phyloP scores from a whole-genome alignment of 352 stramenopile species.

The Phytophthora multivora region DNA sequence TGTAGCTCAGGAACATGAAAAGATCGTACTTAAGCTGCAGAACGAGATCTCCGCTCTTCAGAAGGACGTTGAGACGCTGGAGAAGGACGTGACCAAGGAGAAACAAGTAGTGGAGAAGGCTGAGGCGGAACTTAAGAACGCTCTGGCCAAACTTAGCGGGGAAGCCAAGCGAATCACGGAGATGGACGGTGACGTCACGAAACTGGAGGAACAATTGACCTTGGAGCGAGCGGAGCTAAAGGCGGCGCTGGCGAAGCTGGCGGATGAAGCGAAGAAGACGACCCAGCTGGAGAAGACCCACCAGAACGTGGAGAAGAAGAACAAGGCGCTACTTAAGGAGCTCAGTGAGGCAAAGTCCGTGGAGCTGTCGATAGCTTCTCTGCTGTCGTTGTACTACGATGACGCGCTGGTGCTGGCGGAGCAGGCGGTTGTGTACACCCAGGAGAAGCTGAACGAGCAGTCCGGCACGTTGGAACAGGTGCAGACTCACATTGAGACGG shows the following conservation, averaged over 20 bases:
- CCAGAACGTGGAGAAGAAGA: constrained; percentile 56
- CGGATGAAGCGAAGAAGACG: constrained; percentile 34
- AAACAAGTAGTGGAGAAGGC: constrained; percentile 21
- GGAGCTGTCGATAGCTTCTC: constrained; percentile 63
- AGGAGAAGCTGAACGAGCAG: constrained; percentile 52
- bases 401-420: constrained; percentile 65
- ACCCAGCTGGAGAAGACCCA: constrained; percentile 29
- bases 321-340: constrained; percentile 59
- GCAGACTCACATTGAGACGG: constrained; percentile 50
- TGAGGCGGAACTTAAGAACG: constrained; percentile 22
- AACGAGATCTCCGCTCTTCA: constrained; percentile 28
- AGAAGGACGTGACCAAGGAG: constrained; percentile 13
- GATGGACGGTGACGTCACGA: constrained; percentile 13
- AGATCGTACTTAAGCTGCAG: constrained; percentile 35
- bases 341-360: constrained; percentile 51
- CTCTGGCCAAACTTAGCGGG: constrained; percentile 16
- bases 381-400: constrained; percentile 85
- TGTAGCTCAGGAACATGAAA: constrained; percentile 40
- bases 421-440: constrained; percentile 38
- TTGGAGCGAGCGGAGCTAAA: constrained; percentile 37
- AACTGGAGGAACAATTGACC: constrained; percentile 35
- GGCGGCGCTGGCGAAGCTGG: constrained; percentile 38
- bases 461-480: constrained; percentile 53
- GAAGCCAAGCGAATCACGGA: constrained; percentile 4
- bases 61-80: constrained; percentile 22